Evolutionary conservation across 768 basidiomycete genomes (phyloP), one percentile per base, ranked within the genome.

Genomic region (Boletus vermiculosoides): DNA sequence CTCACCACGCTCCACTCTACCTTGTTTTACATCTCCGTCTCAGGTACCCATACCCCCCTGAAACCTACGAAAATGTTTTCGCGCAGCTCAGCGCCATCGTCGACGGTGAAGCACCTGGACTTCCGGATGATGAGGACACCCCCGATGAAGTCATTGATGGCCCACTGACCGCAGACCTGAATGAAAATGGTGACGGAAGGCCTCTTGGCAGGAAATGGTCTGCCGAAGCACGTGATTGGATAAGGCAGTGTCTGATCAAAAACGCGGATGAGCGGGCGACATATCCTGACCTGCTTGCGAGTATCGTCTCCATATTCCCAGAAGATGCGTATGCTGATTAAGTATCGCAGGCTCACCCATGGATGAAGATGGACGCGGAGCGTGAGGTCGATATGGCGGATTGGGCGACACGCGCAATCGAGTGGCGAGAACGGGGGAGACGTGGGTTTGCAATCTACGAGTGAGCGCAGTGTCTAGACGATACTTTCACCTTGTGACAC

Each of bases 1-100:
- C 28, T 34, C 42, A 5, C 22, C 22, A 15, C 18, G 12, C 20
- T 42, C 18, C 30, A 40, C 18, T 13, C 37, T 30, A 16, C 23
- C 23, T n/a, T 9, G 36, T 42, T 55, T 63, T 18, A 61, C 36
- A n/a, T 45, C 37, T 48, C 41, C 37, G 40, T 36, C 30, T 15
- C 31, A 71, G 70, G 67, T 98, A 99, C 72, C 96, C 96, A 2
- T 99, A 97, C 68, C 96, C 96, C 31, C 95, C 95, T 28, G 95
- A 98, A 76, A 96, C 94, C 8, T 99, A 97, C 71, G 84, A 86
- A 56, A 98, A 98, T 71, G 94, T 98, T 16, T 97, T 99, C 74
- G 96, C 95, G 2, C 96, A 99, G 69, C 76, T 90, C 40, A 92
- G 88, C n/a, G 95, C 96, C 4, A 99, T 99, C 59, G 94, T 99